Base-by-base conservation (phyloP, 1,139 yeast species). In the Suhomyces anneliseae region DNA sequence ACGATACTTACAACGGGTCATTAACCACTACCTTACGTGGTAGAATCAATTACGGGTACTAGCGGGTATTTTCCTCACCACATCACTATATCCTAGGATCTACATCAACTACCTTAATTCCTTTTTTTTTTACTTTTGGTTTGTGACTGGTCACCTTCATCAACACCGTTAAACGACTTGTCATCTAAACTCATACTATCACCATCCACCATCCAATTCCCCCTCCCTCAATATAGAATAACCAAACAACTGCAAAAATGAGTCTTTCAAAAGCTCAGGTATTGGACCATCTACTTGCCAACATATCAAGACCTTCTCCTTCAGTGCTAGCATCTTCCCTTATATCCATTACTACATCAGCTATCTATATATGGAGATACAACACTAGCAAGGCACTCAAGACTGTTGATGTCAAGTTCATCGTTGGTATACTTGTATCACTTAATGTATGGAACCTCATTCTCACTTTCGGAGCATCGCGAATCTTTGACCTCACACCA, bases 391-490 rank as follows among this genome's bases (percentile, higher is more conserved):
- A 33, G 12, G 11, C 40, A 35, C 40, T 40, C 42, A 40, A 40
- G 40, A 31, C 43, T 12, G 31, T 26, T 19, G 50, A 47, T 31
- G 34, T 47, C 39, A 42, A 39, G 34, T 42, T 42, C 37, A 19
- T 44, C 19, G 29, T 40, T n/a, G 43, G 19, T n/a, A 27, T 38
- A 7, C 45, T 47, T 34, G 10, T 53, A 2, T 35, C 40, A 2
- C 45, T 54, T 33, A 50, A 48, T 39, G 36, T 34, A 8, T 58
- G 60, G 62, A 56, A 54, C 40, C 24, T 54, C 2, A 27, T 47
- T 8, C 39, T 50, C 4, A 27, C 42, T 8, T 36, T 27, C 34
- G 31, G 31, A 8, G 36, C 42, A 26, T 29, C 42, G 35, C 12
- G 3, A 19, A 15, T 46, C 15, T 46, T 46, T 24, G 42, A 43